Base-by-base conservation (phyloP, 2,329 filamentous ascomycete genomes). In the Xylaria sp. region DNA sequence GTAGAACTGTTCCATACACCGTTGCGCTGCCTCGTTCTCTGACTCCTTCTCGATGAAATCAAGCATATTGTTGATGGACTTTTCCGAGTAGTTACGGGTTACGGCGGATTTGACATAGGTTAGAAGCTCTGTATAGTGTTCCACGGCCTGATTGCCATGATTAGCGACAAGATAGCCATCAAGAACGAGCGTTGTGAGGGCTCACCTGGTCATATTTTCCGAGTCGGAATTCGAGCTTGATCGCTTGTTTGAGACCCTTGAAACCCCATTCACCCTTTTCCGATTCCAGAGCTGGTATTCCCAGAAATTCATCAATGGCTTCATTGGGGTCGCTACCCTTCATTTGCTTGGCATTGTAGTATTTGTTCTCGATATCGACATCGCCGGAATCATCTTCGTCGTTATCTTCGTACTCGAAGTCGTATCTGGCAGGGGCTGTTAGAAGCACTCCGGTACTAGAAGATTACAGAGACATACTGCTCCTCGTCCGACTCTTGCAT, bases 261-360 rank as follows among this genome's bases (percentile, higher is more conserved):
- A 99, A 99, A 0, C 96, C 96, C 96, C 95, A 98, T 81, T 99
- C 95, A 70, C 94, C 94, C 83, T 98, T 99, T 80, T 97, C 94
- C 63, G 90, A 83, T 81, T 99, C 95, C 55, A 98, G 81, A 15
- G 88, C 85, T 5, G 94, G 94, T 72, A 99, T 91, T 39, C 90
- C 92, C n/a, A 98, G 84, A 77, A 99, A 99, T 80, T 98, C 95
- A 44, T 91, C 89, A 65, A 99, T 92, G 1, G 96, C 96, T 75
- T 94, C 94, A 77, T 96, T 89, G 0, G 95, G 94, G 67, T 94
- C 94, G 71, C 91, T 91, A 52, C 86, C 86, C 85, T 98, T 99
- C 79, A 97, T 90, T 83, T 98, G 95, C 83, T 99, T 99, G 52
- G 96, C 96, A 82, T 98, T 98, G 87, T 98, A 99, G 85, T 99